Percentiles rank a stretch among this genome's conserved stretches.
Conservation (phyloP, 2,329 filamentous ascomycete genomes). For the Mycosphaerella sp. region DNA sequence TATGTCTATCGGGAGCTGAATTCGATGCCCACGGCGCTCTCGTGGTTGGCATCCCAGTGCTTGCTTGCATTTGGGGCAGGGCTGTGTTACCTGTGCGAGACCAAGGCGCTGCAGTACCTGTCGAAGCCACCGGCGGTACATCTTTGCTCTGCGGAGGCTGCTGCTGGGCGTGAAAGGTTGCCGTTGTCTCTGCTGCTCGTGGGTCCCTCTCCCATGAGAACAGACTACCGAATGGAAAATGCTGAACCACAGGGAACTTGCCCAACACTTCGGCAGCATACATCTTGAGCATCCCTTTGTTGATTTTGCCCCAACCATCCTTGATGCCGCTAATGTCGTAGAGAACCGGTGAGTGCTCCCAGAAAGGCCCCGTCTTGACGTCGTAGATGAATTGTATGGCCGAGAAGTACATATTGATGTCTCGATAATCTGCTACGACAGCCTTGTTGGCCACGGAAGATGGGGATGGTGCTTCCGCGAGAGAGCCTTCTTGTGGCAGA, state of each 20-base stretch:
- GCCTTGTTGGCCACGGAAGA: constrained; percentile 52
- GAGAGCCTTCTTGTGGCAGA: constrained; percentile 73
- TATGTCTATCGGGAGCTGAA: not conserved
- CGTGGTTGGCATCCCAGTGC: constrained; percentile 28
- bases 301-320: constrained; percentile 94
- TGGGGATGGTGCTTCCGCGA: constrained; percentile 61
- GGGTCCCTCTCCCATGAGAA: constrained; percentile 46
- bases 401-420: constrained; percentile 73
- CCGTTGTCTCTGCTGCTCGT: constrained; percentile 29
- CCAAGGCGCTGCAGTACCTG: constrained; percentile 29
- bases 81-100: constrained; percentile 17
- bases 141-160: constrained; percentile 28
- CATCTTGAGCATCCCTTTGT: constrained; percentile 98
- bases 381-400: constrained; percentile 96
- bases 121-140: constrained; percentile 16
- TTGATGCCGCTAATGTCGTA: constrained; percentile 90
- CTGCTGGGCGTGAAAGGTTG: constrained; percentile 28
- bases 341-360: constrained; percentile 85
- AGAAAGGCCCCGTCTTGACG: constrained; percentile 93
- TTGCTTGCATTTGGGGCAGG: constrained; percentile 23
- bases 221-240: constrained; percentile 57
- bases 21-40: constrained; percentile 27
- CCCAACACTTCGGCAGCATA: constrained; percentile 93
- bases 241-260: constrained; percentile 98
- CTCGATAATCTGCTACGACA: constrained; percentile 38